Conservation (phyloP, 106 monocot genomes). For the Platanthera zijinensis region DNA sequence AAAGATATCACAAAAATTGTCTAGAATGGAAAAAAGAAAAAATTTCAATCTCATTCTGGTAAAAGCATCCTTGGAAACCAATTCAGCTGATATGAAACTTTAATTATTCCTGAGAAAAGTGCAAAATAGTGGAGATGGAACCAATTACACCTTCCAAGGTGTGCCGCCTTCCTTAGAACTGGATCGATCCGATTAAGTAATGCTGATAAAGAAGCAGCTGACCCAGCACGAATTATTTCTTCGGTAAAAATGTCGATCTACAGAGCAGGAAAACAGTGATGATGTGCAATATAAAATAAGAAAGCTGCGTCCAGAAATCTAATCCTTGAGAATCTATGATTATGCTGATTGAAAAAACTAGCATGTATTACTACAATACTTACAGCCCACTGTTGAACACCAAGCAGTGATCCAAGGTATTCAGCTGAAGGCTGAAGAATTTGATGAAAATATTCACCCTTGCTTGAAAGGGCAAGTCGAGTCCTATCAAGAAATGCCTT, state of each 20-base stretch:
- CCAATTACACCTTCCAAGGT: conserved; percentile 70
- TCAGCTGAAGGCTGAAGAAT: conserved; percentile 94
- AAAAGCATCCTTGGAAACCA: not conserved
- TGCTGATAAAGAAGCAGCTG: conserved; percentile 84
- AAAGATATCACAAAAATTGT: not conserved
- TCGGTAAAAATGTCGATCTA: conserved; percentile 89
- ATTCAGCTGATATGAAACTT: not conserved
- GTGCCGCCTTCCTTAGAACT: conserved; percentile 70
- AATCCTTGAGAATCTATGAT: not conserved
- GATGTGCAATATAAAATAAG: conserved; percentile 1
- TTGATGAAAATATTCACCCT: conserved; percentile 75
- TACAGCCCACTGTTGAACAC: conserved; percentile 88
- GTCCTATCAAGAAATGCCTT: conserved; percentile 93
- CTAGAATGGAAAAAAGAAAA: not conserved
- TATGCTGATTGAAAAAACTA: not conserved
- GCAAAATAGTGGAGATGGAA: not conserved
- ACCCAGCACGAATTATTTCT: conserved; percentile 96
- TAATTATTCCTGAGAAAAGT: not conserved
- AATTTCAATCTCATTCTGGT: not conserved
- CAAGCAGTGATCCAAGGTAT: conserved; percentile 83
- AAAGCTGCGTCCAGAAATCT: not conserved
- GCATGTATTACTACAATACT: conserved; percentile 17
- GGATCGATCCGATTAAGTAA: conserved; percentile 95
- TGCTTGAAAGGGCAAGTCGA: conserved; percentile 74
- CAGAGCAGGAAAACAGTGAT: not conserved